These are phyloP conservation scores for Stylosanthes scabra DNA, from an alignment of 331 rosid species.

Conservation along the genomic window DNA sequence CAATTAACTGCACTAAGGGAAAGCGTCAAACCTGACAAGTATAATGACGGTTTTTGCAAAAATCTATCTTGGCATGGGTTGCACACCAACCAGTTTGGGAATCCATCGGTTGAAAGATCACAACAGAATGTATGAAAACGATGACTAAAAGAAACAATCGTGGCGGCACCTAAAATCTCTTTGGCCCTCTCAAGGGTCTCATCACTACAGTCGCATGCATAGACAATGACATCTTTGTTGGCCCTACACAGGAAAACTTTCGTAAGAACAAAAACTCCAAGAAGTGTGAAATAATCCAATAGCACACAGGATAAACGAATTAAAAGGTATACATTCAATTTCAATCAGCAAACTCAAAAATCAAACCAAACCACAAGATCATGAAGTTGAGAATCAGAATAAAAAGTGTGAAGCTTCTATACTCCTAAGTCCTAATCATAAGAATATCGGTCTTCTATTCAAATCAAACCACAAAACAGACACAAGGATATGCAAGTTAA, in stretches of 20 bases:
- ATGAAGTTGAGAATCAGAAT: background rate
- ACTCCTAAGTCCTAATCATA: too few species aligned
- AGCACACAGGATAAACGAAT: constrained; percentile 6
- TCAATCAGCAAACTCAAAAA: constrained; percentile 21
- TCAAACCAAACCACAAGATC: background rate
- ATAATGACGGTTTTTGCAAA: constrained; percentile 32
- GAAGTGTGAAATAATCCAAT: constrained; percentile 2
- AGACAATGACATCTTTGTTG: constrained; percentile 62
- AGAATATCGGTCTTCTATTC: too few species aligned
- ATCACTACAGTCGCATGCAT: constrained; percentile 88
- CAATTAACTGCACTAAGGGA: constrained; percentile 10
- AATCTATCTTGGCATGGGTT: constrained; percentile 53
- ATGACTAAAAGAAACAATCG: constrained; percentile 30
- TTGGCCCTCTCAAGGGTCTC: constrained; percentile 75
- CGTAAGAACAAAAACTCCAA: constrained; percentile 10
- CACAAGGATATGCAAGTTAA: too few species aligned
- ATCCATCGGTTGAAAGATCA: constrained; percentile 63
- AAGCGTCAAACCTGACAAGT: constrained; percentile 57
- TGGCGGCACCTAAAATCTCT: constrained; percentile 55
- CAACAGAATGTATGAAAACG: constrained; percentile 77
- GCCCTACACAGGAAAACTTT: constrained; percentile 56
- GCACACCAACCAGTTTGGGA: constrained; percentile 83
- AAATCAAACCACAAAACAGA: too few species aligned
- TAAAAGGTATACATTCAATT: constrained; percentile 9
- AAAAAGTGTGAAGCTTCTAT: too few species aligned